Percentiles rank a stretch among this genome's conserved stretches.
These are phyloP conservation scores for Salix udensis DNA, from an alignment of 345 rosid genomes.

Conservation along the genomic window DNA sequence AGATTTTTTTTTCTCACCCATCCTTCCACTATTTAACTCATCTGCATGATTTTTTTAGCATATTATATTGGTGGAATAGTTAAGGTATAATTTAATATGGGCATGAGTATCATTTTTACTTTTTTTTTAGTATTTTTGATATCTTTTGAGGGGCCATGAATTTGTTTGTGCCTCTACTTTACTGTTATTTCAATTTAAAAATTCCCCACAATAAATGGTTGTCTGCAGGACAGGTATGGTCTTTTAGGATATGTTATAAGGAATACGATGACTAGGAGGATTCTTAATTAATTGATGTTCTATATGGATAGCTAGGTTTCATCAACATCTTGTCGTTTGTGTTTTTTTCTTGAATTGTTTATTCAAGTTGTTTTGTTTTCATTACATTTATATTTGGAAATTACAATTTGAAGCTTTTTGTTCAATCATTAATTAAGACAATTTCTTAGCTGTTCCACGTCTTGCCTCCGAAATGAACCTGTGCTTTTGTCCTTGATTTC, in stretches of 20 bases:
- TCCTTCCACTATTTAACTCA: too few relatives aligned
- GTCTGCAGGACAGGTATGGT: too few relatives aligned
- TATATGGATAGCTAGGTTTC: neutral
- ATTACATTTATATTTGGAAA: neutral
- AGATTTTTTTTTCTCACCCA: neutral
- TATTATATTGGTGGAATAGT: too few relatives aligned
- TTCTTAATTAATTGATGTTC: neutral
- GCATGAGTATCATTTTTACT: too few relatives aligned
- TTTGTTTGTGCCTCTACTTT: too few relatives aligned
- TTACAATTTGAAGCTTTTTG: neutral
- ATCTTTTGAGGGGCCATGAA: too few relatives aligned
- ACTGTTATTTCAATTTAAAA: too few relatives aligned
- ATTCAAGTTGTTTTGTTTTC: neutral
- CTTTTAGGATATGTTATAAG: too few relatives aligned
- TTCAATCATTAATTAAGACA: neutral
- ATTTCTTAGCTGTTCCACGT: neutral
- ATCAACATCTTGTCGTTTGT: neutral
- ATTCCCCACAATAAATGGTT: too few relatives aligned
- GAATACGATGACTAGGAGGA: too few relatives aligned
- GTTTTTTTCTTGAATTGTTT: neutral
- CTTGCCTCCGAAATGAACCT: neutral
- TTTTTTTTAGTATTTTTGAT: too few relatives aligned
- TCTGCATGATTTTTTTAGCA: neutral
- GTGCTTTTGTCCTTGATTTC: neutral
- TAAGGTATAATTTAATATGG: too few relatives aligned